Conservation (phyloP, 1,284 basidiomycete species). For the Ceratorhiza oryzae-sativae region DNA sequence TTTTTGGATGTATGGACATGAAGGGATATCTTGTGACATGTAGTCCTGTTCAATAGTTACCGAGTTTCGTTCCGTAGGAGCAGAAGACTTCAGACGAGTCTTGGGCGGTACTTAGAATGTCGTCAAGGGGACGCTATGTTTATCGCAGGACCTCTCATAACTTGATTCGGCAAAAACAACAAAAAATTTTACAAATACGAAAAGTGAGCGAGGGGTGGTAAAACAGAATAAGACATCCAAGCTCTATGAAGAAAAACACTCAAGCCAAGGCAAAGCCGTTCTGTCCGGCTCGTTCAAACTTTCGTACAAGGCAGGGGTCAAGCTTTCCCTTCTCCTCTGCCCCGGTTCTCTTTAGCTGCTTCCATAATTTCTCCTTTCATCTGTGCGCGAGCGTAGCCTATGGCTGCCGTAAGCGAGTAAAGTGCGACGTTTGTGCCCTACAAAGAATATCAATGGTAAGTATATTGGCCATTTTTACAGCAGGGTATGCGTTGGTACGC, state of each 20-base stretch:
- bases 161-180: not conserved
- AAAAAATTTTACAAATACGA: not conserved
- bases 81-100: not conserved
- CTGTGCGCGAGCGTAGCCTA: conserved; percentile 69
- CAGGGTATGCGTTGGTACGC: conserved; percentile 44
- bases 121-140: not conserved
- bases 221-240: not conserved
- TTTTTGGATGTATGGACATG: not conserved
- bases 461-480: not conserved
- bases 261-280: conserved; percentile 31
- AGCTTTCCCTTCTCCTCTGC: conserved; percentile 53
- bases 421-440: conserved; percentile 79
- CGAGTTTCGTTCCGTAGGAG: not conserved
- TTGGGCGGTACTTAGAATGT: too few species aligned
- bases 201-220: not conserved
- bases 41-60: not conserved
- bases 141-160: conserved; percentile 4
- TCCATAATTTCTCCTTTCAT: conserved; percentile 69
- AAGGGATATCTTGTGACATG: not conserved
- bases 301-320: conserved; percentile 14
- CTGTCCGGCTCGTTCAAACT: not conserved
- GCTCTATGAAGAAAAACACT: not conserved
- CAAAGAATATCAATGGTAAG: not conserved
- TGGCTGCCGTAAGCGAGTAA: conserved; percentile 71
- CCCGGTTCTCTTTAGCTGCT: conserved; percentile 69